Percentiles rank a stretch among this genome's conserved stretches.
Evolutionary conservation across 2,329 filamentous ascomycete species (phyloP).

Genomic region (Xylariomycetidae sp.): DNA sequence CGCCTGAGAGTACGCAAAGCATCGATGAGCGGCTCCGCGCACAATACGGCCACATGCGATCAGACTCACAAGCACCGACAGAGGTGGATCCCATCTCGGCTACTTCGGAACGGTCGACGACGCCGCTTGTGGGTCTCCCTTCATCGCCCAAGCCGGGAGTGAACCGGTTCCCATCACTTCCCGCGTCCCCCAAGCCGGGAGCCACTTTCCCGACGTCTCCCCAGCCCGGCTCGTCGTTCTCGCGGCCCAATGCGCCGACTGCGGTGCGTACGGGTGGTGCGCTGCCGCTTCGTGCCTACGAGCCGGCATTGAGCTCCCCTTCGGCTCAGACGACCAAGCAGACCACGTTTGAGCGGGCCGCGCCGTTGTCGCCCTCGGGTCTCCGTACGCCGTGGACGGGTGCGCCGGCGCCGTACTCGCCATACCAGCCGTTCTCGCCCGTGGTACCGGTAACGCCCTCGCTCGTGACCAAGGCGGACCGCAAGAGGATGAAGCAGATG

Average conservation of each 20-base stretch:
- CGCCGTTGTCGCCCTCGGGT: conserved; percentile 46
- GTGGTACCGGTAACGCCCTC: conserved; percentile 72
- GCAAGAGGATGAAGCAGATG: conserved; percentile 61
- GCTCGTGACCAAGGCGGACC: conserved; percentile 63
- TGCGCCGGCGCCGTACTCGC: conserved; percentile 62
- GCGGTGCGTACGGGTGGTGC: conserved; percentile 51
- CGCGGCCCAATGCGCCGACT: conserved; percentile 42
- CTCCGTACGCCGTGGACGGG: conserved; percentile 58
- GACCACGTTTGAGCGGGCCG: conserved; percentile 56
- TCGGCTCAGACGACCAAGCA: conserved; percentile 51
- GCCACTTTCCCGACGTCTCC: conserved; percentile 36
- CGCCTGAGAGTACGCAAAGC: conserved; percentile 42
- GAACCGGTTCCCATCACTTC: conserved; percentile 29
- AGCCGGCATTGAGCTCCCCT: conserved; percentile 49
- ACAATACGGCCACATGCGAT: conserved; percentile 33
- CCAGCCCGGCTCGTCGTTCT: conserved; percentile 44
- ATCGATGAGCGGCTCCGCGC: conserved; percentile 51
- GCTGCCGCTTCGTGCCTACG: conserved; percentile 57
- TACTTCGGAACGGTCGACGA: conserved; percentile 43
- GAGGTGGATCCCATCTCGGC: conserved; percentile 47
- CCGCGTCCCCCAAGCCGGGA: conserved; percentile 30
- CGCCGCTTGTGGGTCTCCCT: conserved; percentile 46
- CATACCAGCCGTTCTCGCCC: conserved; percentile 74
- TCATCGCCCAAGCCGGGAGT: conserved; percentile 35
- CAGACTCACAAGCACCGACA: conserved; percentile 30